Evolutionary conservation across 441 rosid genomes (phyloP).

Genomic region (Populus hybrid): DNA sequence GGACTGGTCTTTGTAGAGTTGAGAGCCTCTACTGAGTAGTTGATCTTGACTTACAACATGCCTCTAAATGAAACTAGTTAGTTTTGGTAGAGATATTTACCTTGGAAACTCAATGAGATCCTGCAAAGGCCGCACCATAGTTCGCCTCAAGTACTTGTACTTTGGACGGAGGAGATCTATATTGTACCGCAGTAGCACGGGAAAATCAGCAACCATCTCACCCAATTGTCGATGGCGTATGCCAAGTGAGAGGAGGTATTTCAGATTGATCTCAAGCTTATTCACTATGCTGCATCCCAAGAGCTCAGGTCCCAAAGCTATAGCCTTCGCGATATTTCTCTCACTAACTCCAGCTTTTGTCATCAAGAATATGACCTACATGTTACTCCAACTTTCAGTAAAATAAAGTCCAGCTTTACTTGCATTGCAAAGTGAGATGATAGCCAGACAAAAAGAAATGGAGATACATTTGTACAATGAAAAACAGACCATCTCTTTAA

Average conservation of each 20-base stretch:
- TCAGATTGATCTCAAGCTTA: slow-evolving; percentile 73
- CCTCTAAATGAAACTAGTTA: background rate
- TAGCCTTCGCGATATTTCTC: slow-evolving; percentile 68
- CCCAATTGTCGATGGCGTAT: slow-evolving; percentile 58
- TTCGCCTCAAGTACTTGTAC: slow-evolving; percentile 71
- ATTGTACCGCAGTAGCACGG: slow-evolving; percentile 76
- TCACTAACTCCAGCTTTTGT: slow-evolving; percentile 76
- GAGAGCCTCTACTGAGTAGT: background rate
- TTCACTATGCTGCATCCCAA: slow-evolving; percentile 77
- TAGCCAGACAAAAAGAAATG: background rate
- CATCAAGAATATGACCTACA: slow-evolving; percentile 80
- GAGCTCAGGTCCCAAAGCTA: slow-evolving; percentile 81
- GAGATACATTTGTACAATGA: no score
- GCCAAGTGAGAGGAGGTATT: slow-evolving; percentile 73
- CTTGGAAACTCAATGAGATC: slow-evolving; percentile 88
- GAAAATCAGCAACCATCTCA: slow-evolving; percentile 87
- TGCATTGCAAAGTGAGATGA: background rate
- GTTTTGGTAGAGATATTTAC: slow-evolving; percentile 23
- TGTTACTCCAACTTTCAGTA: slow-evolving; percentile 11
- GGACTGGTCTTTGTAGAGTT: background rate
- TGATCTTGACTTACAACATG: background rate
- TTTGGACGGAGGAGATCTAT: slow-evolving; percentile 71
- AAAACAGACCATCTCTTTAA: background rate
- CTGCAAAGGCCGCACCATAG: slow-evolving; percentile 76
- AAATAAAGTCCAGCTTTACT: background rate